phyloP scores from a whole-genome alignment of 345 rosid species.

The Syzygium aqueum region DNA sequence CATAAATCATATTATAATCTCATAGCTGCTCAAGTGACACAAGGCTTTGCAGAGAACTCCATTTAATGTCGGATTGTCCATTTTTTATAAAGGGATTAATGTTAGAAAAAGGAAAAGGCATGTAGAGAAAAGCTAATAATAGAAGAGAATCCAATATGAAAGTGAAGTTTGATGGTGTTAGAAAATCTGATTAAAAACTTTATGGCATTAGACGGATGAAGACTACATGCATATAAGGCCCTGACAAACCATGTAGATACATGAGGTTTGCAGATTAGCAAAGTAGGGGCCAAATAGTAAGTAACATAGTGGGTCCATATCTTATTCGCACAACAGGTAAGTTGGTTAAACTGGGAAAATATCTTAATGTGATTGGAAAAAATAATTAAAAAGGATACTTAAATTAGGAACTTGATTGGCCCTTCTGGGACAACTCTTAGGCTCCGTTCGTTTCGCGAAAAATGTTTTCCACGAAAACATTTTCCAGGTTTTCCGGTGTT shows the following conservation, averaged over 20 bases:
- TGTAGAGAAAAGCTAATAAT: not conserved
- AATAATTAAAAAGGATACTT: not conserved
- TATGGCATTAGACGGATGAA: not conserved
- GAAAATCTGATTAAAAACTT: not conserved
- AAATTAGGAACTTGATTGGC: not conserved
- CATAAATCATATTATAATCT: not conserved
- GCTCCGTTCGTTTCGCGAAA: no score
- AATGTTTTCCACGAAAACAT: no score
- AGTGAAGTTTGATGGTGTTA: not conserved
- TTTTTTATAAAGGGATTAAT: not conserved
- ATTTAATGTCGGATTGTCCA: not conserved
- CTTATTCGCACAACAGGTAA: not conserved
- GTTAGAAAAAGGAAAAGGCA: not conserved
- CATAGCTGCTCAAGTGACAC: not conserved
- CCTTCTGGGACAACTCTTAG: not conserved
- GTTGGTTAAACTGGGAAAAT: not conserved
- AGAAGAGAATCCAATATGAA: not conserved
- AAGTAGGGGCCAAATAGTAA: not conserved
- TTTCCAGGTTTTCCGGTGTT: no score
- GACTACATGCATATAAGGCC: not conserved
- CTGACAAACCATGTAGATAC: not conserved
- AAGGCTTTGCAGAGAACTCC: not conserved
- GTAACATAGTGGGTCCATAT: not conserved
- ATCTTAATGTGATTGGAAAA: not conserved
- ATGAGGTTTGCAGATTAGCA: not conserved